Base-by-base conservation (phyloP, 345 rosid genomes). In the Bruguiera parviflora region DNA sequence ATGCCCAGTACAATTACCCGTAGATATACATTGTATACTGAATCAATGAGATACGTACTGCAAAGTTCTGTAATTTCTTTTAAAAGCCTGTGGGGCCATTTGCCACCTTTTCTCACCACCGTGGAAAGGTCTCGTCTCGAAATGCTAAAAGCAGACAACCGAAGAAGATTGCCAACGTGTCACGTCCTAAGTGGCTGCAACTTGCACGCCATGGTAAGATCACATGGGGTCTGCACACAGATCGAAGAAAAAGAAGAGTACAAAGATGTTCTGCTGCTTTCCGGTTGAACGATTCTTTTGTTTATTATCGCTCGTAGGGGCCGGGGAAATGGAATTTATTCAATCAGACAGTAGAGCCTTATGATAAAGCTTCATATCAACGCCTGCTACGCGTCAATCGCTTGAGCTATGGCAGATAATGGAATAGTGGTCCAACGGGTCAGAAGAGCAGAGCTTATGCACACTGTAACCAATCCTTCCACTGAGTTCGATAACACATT, bases 201-300 rank as follows among this genome's bases (percentile, higher is more conserved):
- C 37, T 33, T 43, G 28, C 59, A 55, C 28, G 59, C 24, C 0
- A 1, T 11, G 11, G 15, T 39, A 65, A 53, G n/a, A 43, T 22
- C 79, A 77, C 84, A 69, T 75, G 28, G 75, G 73, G 67, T 9
- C 28, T 22, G 28, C 59, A 55, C 28, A 55, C 22, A 22, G 28
- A 43, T 43, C 49, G 49, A 13, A 43, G 28, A 22, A 55, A 55
- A 15, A 43, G 49, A 11, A 39, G 49, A 43, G 49, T 4, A 53
- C 57, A 19, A 0, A 6, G 22, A n/a, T 1, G 28, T 55, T 22
- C 28, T 22, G 24, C 59, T 9, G 2, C 28, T 55, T 22, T 13
- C 59, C 49, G 49, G 49, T 15, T 55, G 59, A 55, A 8, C 24
- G 2, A 20, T 22, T 55, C 29, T 2, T 3, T 9, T 55, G 15